Evolutionary conservation across 306 rosid genomes (phyloP), one percentile per base, ranked within the genome.

Genomic region (Casuarina equisetifolia): DNA sequence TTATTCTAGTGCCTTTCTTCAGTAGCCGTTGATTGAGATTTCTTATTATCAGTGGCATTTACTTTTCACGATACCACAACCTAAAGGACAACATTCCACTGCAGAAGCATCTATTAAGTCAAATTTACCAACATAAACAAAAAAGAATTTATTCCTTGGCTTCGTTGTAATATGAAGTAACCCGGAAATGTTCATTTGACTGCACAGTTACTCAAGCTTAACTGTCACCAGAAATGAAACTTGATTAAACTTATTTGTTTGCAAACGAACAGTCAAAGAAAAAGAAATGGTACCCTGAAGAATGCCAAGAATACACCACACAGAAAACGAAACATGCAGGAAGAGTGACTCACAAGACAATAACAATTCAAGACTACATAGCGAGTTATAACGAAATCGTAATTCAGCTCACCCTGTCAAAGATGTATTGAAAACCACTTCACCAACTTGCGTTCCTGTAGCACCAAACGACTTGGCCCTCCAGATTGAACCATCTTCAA

Each of bases 401-500:
- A 58, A 11, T 74, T 57, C 15, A 71, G 4, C 91, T 83, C 74
- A 95, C 97, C 99, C 97, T 4, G 97, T 95, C 74, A 95, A 85
- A 54, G 99, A 89, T 50, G 97, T 92, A 68, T 95, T 95, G 74
- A 95, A 95, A 58, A 92, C 99, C 80, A 95, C 97, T 86, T 95
- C 99, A 79, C 97, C 99, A 78, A 95, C 88, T 95, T 92, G 99
- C 58, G 99, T 95, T 78, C 99, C 99, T 0, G 90, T 81, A 77
- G 97, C 97, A 45, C 99, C 97, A 72, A 95, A 92, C 7, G 97
- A 92, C 81, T 95, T 95, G 7, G 97, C 99, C 45, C n/a, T 89
- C 99, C 99, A 95, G 62, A 95, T 78, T n/a, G 97, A 95, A 74
- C 97, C 97, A 86, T 95, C 99, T 83, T 91, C 92, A 36, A 95